Conservation (phyloP, 495 filamentous ascomycete species). For the Neurospora intermedia region DNA sequence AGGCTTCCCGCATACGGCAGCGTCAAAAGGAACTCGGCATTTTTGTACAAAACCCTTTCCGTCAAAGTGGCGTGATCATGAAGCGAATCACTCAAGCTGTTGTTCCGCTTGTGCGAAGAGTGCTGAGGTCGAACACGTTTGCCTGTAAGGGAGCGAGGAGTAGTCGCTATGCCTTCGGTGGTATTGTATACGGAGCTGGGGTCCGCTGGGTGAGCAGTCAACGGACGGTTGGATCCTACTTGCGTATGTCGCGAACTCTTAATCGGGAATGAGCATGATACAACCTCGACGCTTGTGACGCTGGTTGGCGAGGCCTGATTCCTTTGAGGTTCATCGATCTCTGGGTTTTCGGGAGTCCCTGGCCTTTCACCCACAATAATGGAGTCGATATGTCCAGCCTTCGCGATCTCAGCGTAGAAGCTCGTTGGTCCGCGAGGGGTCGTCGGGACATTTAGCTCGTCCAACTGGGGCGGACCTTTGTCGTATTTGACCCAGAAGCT, state of each 20-base stretch:
- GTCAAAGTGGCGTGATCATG: constrained; percentile 53
- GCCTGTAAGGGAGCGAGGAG: constrained; percentile 40
- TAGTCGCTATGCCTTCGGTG: constrained; percentile 37
- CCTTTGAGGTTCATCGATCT: constrained; percentile 15
- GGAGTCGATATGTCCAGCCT: constrained; percentile 36
- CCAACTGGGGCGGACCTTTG: constrained; percentile 30
- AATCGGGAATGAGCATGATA: constrained; percentile 77
- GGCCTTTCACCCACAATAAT: constrained; percentile 31
- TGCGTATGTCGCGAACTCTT: constrained; percentile 41
- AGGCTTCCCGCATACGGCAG: constrained; percentile 69
- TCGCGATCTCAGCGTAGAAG: constrained; percentile 39
- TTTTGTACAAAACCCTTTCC: constrained; percentile 39
- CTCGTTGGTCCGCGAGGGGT: constrained; percentile 23
- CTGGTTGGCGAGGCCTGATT: constrained; percentile 39
- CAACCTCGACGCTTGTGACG: constrained; percentile 47
- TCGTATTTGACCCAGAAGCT: constrained; percentile 33
- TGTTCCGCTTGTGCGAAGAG: constrained; percentile 39
- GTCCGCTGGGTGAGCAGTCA: constrained; percentile 56
- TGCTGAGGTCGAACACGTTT: constrained; percentile 38
- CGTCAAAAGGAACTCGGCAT: constrained; percentile 48
- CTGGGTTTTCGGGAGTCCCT: constrained; percentile 27
- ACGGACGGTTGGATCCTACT: constrained; percentile 31
- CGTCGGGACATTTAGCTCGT: constrained; percentile 21
- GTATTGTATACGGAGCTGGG: constrained; percentile 36
- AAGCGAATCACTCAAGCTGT: constrained; percentile 70